Conservation (phyloP, 306 rosid genomes). For the Cicer pinnatifidum region DNA sequence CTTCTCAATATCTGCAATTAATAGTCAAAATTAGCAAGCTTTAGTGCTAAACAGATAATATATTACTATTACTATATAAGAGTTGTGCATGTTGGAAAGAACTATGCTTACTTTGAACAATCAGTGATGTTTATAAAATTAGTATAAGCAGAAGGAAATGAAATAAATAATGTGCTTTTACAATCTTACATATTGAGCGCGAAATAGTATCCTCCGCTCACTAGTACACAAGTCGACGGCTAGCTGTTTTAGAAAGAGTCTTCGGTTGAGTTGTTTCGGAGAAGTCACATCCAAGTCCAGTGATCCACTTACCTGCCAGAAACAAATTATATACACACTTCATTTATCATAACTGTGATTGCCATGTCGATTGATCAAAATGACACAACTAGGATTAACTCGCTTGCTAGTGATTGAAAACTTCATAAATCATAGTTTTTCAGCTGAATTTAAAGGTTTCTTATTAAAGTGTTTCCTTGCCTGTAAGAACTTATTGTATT, state of each 20-base stretch:
- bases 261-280: conserved; percentile 87
- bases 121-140: neutral
- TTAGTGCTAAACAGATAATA: neutral
- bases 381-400: neutral
- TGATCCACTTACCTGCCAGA: conserved; percentile 85
- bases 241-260: conserved; percentile 85
- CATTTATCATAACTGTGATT: conserved; percentile 5
- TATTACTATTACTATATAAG: neutral
- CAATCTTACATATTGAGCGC: conserved; percentile 84
- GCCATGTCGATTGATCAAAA: neutral
- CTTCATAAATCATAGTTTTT: conserved; percentile 2
- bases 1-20: conserved; percentile 77
- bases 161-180: conserved; percentile 1
- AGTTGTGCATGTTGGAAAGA: neutral
- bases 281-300: conserved; percentile 91
- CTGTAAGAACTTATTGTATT: conserved; percentile 86
- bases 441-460: conserved; percentile 2
- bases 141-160: neutral
- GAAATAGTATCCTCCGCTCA: conserved; percentile 83
- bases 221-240: conserved; percentile 86
- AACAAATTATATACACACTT: conserved; percentile 15
- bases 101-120: neutral
- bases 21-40: conserved; percentile 10
- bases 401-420: neutral
- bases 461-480: conserved; percentile 47